Evolutionary conservation across 139 green algal genomes (phyloP), one percentile per base, ranked within the genome.

Genomic region (Pleodorina starrii): DNA sequence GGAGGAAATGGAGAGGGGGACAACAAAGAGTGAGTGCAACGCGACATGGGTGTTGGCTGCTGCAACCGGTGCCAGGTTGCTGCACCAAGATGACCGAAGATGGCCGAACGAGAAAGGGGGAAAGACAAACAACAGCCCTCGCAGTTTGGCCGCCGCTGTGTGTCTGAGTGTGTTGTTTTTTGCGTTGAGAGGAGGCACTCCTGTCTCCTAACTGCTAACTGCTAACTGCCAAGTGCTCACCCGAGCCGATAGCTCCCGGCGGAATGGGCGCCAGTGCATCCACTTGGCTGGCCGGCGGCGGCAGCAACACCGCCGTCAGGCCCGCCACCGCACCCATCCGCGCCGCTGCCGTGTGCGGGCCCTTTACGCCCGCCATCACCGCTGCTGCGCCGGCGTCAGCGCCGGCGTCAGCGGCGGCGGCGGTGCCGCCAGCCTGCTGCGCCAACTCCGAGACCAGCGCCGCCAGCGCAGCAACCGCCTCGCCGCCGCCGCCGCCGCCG

Each of bases 261-360:
- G 81, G n/a, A 11, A 87, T 44, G 42, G 81, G 81, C 59, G 60
- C 82, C 32, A 88, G 66, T 1, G 66, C 82, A n/a, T 88, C 82
- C 32, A 69, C 63, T 43, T 80, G 66, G 60, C 82, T 88, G 0
- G 82, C 6, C 66, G 82, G 66, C 82, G 82, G 82, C 35, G 82
- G 82, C 60, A 88, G 63, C 68, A 88, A 43, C 82, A 76, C 11
- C 63, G 82, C 82, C 43, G 66, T 63, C 63, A 88, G 82, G 1
- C 66, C 82, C 57, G 82, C 82, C 21, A 88, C 82, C 40, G 63
- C 82, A 2, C 82, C 82, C 32, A 36, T n/a, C 0, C 82, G 63
- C 35, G 66, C 82, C 66, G 82, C 82, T 32, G 46, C 66, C n/a
- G 21, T 40, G 36, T 88, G 68, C 82, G 50, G 82, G 32, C 44